Evolutionary conservation across 352 stramenopile genomes (phyloP), one percentile per base, ranked within the genome.

Genomic region (Pythium folliculosum): DNA sequence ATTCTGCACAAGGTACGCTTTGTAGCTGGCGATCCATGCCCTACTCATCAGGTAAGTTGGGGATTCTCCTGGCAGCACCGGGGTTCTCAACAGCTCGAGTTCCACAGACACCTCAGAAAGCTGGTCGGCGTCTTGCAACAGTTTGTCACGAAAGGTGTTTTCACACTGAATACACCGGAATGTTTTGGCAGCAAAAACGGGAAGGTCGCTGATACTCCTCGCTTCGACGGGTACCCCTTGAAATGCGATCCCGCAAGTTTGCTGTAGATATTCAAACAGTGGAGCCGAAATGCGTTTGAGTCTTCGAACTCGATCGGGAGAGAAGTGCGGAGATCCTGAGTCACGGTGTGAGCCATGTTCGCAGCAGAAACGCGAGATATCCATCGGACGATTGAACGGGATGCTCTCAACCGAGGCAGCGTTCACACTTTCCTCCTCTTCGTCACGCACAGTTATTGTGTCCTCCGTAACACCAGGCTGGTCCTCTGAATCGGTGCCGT

Each of bases 21-120:
- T 93, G 70, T 93, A 93, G 62, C 73, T 90, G 48, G 77, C 72
- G 23, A 93, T 85, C 84, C 84, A 93, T 10, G 72, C 77, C 1
- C 82, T 79, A 35, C 84, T 93, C 75, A 93, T 85, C 32, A 91
- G 70, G 27, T 75, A 88, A 3, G 73, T 71, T 14, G 68, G 68
- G 2, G 44, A 8, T 12, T 75, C 57, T 10, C 66, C 73, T 52
- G 53, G 66, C 21, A 63, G 49, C 16, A 77, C 67, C 45, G 64
- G 71, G 17, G 69, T 69, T 50, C 84, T 89, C n/a, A 93, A 60
- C 10, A 93, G 45, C n/a, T 62, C 68, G 16, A 88, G 21, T 43
- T 91, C 84, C 10, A 71, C 49, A 5, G 75, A 56, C 5, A 89
- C 70, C 53, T 89, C 73, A 35, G 81, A 79, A 30, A 91, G 63